Evolutionary conservation across 345 rosid species (phyloP), one percentile per base, ranked within the genome.

Genomic region (Eutrema yunnanense): DNA sequence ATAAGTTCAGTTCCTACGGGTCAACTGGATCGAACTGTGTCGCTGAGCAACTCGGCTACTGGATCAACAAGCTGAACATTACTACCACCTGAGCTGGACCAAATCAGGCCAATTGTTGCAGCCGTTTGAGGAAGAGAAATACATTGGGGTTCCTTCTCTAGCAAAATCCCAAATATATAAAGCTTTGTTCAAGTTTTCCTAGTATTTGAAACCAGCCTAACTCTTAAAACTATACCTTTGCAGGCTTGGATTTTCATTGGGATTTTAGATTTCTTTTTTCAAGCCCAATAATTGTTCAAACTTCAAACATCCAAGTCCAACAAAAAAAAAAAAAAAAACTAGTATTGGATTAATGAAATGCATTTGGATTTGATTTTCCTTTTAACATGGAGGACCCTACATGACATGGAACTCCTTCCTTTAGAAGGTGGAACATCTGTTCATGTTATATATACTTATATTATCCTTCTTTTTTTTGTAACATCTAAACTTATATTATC

Each of bases 21-120:
- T 95, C 94, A 1, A 88, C 88, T 0, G 99, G 99, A 2, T 84
- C 84, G 2, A 85, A 72, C 10, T 84, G 88, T 29, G 96, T 92
- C 6, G 78, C 90, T 1, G 65, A 55, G 37, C 96, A 95, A 67
- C 82, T 95, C 8, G 77, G 82, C 53, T 78, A 76, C 78, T 95
- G 99, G 96, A 77, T 78, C 58, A 47, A 50, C 8, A 87, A 85
- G 81, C 92, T 95, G 41, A 54, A 72, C 43, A 65, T 65, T 36
- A 51, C 72, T 19, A 26, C 19, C 50, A 57, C 60, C 38, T 70
- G 54, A 64, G 22, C 44, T 6, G 14, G 41, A 60, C 64, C 69
- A 68, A 44, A 43, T 52, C 48, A 34, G 50, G 68, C 55, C 6
- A 58, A 67, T 64, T 55, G 41, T 46, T n/a, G 33, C 52, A 16